Conservation (phyloP, 2,329 filamentous ascomycete species). For the Biscogniauxia marginata region DNA sequence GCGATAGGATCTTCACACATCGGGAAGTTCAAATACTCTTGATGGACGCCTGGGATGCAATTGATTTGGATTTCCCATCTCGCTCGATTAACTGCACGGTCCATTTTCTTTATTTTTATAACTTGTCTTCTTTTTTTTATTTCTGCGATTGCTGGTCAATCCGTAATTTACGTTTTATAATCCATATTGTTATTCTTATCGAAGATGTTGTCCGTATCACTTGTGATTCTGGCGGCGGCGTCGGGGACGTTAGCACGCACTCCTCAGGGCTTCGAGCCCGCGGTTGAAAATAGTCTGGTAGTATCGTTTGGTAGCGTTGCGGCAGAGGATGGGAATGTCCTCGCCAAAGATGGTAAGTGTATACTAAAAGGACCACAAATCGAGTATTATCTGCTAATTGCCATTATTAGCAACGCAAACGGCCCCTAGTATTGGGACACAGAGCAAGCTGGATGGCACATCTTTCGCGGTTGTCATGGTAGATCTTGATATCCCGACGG, state of each 20-base stretch:
- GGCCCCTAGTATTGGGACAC: slow-evolving; percentile 37
- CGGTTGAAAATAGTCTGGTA: slow-evolving; percentile 37
- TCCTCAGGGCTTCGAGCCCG: slow-evolving; percentile 41
- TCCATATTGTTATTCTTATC: slow-evolving; percentile 1
- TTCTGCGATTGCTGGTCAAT: slow-evolving; percentile 21
- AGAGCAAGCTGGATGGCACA: slow-evolving; percentile 37
- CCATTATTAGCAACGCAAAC: slow-evolving; percentile 32
- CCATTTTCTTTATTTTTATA: neutral
- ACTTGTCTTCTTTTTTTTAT: neutral
- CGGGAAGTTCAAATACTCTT: neutral
- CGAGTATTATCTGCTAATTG: slow-evolving; percentile 8
- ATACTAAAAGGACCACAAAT: neutral
- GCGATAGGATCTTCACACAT: neutral
- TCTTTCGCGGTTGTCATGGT: slow-evolving; percentile 44
- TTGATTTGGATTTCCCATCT: slow-evolving; percentile 8
- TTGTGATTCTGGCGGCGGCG: slow-evolving; percentile 33
- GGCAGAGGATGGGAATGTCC: slow-evolving; percentile 38
- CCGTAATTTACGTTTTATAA: slow-evolving; percentile 7
- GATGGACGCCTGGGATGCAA: slow-evolving; percentile 7
- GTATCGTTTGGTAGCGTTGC: slow-evolving; percentile 39
- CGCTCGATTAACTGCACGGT: neutral
- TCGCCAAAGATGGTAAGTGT: slow-evolving; percentile 37
- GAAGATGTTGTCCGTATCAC: slow-evolving; percentile 34
- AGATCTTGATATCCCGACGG: slow-evolving; percentile 48
- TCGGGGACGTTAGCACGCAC: slow-evolving; percentile 39